A percentile compares a stretch with the other conserved stretches of the same genome.
Conservation (phyloP, 768 basidiomycete genomes). For the Plicaturopsis crispa region DNA sequence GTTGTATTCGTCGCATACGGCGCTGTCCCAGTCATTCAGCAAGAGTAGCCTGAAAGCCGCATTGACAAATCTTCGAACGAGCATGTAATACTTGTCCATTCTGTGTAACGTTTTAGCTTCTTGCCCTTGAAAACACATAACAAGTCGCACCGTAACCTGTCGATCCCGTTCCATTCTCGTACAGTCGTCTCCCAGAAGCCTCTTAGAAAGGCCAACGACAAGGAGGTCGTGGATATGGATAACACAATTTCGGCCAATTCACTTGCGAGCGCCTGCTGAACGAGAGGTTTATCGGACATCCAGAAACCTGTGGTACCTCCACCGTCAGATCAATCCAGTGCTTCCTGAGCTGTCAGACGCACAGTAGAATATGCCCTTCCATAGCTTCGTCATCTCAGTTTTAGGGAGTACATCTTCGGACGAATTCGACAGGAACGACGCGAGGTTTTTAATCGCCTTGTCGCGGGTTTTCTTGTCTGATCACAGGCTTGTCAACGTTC, state of each 20-base stretch:
- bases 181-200: conserved; percentile 92
- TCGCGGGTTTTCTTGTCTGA: conserved; percentile 89
- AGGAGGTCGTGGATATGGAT: conserved; percentile 45
- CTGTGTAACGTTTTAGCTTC: conserved; percentile 30
- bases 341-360: conserved; percentile 15
- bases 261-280: conserved; percentile 85
- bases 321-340: conserved; percentile 1
- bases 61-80: conserved; percentile 83
- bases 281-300: conserved; percentile 99
- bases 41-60: conserved; percentile 78
- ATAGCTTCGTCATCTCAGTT: conserved; percentile 82
- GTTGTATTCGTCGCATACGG: conserved; percentile 53
- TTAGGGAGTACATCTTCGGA: conserved; percentile 52
- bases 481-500: not conserved
- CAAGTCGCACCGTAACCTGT: conserved; percentile 67
- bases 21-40: conserved; percentile 58
- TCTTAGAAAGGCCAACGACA: conserved; percentile 68
- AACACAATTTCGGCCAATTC: conserved; percentile 81
- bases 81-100: conserved; percentile 97
- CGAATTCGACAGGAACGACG: conserved; percentile 69
- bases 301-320: conserved; percentile 67
- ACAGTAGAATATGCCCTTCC: conserved; percentile 99
- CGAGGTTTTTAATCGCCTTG: conserved; percentile 77
- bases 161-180: conserved; percentile 91
- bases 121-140: not conserved